Percentiles rank a stretch among this genome's conserved stretches.
These are phyloP conservation scores for Colletotrichum sp. DNA, from an alignment of 2,329 filamentous ascomycete genomes.

Conservation along the genomic window DNA sequence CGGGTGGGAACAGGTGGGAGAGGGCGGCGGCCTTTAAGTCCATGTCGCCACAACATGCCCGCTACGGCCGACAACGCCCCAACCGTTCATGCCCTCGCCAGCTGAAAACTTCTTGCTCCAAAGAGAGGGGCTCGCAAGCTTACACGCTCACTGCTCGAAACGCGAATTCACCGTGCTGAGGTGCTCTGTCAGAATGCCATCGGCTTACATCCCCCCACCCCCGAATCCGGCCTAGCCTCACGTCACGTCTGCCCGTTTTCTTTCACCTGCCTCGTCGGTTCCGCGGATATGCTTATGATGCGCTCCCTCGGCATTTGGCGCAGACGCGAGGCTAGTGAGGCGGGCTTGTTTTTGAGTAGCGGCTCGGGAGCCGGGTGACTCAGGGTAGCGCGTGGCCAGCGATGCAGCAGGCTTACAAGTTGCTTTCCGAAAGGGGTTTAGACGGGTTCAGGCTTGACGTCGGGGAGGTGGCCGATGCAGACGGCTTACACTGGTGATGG, in stretches of 20 bases:
- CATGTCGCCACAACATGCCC: not conserved
- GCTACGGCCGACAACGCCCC: not conserved
- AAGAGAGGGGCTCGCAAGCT: not conserved
- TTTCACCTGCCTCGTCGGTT: not conserved
- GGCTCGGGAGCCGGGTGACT: not conserved
- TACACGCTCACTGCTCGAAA: not conserved
- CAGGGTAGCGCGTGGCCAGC: not conserved
- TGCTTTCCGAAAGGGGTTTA: not conserved
- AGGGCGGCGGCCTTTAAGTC: not conserved
- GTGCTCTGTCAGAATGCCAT: not conserved
- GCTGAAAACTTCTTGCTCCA: not conserved
- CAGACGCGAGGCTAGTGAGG: not conserved
- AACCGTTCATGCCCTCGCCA: not conserved
- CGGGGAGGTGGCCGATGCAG: not conserved
- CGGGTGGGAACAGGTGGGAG: not conserved
- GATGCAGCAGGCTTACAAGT: not conserved
- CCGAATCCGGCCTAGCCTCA: not conserved
- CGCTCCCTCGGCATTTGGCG: not conserved
- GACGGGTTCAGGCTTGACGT: not conserved
- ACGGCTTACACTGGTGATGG: slow-evolving; percentile 7
- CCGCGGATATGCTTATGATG: not conserved
- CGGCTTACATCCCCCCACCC: not conserved
- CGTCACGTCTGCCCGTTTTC: not conserved
- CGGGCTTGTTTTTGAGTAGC: not conserved
- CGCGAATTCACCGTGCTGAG: not conserved